Evolutionary conservation across 2,329 filamentous ascomycete species (phyloP).

Genomic region (Alternaria ethzedia): DNA sequence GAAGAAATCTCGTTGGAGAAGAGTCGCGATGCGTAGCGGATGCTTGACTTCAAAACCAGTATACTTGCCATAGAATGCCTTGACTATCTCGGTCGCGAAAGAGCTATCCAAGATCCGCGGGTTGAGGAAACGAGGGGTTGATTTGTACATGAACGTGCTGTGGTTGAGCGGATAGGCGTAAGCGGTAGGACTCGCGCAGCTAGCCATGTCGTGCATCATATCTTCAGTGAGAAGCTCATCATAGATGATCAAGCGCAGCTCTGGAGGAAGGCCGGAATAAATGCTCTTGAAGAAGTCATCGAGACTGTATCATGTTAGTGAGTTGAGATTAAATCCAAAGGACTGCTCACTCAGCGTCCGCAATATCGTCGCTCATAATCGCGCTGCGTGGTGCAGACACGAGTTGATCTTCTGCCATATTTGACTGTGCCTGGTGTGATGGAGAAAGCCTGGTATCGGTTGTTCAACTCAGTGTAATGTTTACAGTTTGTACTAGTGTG

Average conservation of each 20-base stretch:
- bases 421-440: neutral
- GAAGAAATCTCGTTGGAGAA: neutral
- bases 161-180: neutral
- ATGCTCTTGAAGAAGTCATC: neutral
- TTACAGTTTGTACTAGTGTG: neutral
- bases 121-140: neutral
- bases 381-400: neutral
- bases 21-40: neutral
- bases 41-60: neutral
- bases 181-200: neutral
- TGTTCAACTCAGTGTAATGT: neutral
- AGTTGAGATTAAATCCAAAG: neutral
- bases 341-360: neutral
- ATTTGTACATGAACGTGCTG: neutral
- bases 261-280: neutral
- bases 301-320: neutral
- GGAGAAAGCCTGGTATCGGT: neutral
- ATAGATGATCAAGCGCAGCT: neutral
- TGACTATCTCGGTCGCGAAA: neutral
- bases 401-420: neutral
- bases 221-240: neutral
- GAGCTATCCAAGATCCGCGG: neutral
- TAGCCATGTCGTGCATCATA: neutral
- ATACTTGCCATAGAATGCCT: neutral
- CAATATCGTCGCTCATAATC: neutral